A percentile compares a stretch with the other conserved stretches of the same genome.
Evolutionary conservation across 495 filamentous ascomycete genomes (phyloP).

Genomic region (Sordaria brevicollis): DNA sequence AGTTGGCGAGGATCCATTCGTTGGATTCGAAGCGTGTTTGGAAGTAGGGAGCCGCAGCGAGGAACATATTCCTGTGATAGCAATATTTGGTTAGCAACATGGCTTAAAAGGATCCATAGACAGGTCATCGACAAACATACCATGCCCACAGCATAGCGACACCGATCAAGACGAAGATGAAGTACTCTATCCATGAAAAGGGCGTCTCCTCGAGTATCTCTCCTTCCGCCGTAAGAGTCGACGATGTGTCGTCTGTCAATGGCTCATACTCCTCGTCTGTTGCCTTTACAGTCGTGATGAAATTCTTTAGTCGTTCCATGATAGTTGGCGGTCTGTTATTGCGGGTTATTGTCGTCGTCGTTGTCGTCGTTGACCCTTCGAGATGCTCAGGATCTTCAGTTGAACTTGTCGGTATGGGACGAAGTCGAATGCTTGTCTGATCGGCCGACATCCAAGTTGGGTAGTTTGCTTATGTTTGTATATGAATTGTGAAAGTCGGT

Average conservation of each 20-base stretch:
- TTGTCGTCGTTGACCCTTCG: not conserved
- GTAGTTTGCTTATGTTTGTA: not conserved
- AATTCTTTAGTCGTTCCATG: constrained; percentile 22
- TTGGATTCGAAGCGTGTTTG: constrained; percentile 65
- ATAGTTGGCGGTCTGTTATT: not conserved
- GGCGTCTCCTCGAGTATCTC: constrained; percentile 24
- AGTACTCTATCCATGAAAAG: constrained; percentile 77
- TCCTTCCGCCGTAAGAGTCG: constrained; percentile 14
- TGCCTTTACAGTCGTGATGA: constrained; percentile 20
- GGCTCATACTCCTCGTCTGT: constrained; percentile 47
- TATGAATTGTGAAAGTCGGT: not conserved
- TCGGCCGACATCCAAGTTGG: not conserved
- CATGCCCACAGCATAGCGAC: constrained; percentile 95
- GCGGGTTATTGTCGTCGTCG: not conserved
- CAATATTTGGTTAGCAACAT: not conserved
- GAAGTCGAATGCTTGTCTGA: not conserved
- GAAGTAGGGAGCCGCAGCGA: constrained; percentile 92
- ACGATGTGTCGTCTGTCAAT: constrained; percentile 33
- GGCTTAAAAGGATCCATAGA: not conserved
- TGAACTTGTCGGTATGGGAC: not conserved
- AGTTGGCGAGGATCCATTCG: constrained; percentile 63
- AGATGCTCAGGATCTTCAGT: not conserved
- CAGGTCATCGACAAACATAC: constrained; percentile 40
- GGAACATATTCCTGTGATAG: constrained; percentile 83
- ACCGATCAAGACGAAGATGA: constrained; percentile 75